phyloP scores from a whole-genome alignment of 176 grass and related monocot species.

The Ananas comosus region DNA sequence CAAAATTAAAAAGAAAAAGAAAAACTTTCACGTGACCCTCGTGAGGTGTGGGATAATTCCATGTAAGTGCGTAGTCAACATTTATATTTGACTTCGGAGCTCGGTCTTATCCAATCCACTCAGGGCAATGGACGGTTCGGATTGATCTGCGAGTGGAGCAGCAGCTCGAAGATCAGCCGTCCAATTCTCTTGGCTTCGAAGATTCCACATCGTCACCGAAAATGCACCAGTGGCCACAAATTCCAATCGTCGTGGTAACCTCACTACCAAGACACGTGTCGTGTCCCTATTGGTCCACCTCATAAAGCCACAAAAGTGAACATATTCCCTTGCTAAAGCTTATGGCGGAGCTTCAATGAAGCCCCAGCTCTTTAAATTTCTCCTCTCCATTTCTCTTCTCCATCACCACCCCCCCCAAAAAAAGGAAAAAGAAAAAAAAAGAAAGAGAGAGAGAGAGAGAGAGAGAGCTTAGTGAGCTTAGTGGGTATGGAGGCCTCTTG shows the following conservation, averaged over 20 bases:
- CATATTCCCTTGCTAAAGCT: conserved; percentile 30
- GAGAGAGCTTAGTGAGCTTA: neutral
- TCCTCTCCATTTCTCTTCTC: neutral
- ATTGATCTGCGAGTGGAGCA: neutral
- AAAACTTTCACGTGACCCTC: too few species aligned
- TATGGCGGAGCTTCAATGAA: conserved; percentile 29
- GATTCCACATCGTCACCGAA: neutral
- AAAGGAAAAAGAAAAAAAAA: neutral
- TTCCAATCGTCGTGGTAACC: neutral
- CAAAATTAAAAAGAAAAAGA: too few species aligned
- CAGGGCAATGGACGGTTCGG: neutral
- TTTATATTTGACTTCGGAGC: too few species aligned
- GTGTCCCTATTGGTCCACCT: conserved; percentile 11
- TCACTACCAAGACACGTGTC: neutral
- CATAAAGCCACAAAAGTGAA: conserved; percentile 7
- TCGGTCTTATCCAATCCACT: neutral
- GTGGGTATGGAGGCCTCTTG: conserved; percentile 46
- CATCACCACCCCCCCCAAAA: neutral
- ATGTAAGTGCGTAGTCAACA: too few species aligned
- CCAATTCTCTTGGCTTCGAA: neutral
- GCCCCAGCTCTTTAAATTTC: neutral
- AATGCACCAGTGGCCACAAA: conserved; percentile 13
- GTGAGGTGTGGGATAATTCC: too few species aligned
- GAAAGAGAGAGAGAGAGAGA: neutral
- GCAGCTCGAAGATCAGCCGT: neutral